These are phyloP conservation scores for Goffeauzyma gilvescens DNA, from an alignment of 768 basidiomycete genomes.

Conservation along the genomic window DNA sequence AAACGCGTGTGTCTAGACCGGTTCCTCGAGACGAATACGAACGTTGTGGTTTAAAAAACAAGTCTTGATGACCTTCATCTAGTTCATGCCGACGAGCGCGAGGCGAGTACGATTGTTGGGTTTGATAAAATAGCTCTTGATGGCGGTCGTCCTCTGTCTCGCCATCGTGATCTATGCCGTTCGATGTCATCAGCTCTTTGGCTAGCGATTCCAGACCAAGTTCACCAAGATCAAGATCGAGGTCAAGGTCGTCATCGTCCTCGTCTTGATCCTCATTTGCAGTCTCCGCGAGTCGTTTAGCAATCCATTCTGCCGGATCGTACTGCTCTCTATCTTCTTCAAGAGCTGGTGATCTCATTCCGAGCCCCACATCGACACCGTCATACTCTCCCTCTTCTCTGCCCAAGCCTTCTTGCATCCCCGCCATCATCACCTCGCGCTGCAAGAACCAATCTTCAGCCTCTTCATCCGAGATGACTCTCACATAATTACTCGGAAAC, in stretches of 20 bases:
- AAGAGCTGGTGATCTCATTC: neutral
- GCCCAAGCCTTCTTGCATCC: neutral
- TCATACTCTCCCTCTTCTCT: slow-evolving; percentile 6
- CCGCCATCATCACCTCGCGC: slow-evolving; percentile 39
- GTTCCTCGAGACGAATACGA: no score
- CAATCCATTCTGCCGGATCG: no score
- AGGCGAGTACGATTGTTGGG: no score
- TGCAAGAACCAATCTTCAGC: slow-evolving; percentile 45
- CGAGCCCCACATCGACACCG: neutral
- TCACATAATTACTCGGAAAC: slow-evolving; percentile 91
- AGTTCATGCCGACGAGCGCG: no score
- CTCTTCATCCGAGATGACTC: slow-evolving; percentile 50
- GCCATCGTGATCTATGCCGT: no score
- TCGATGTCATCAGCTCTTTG: slow-evolving; percentile 1
- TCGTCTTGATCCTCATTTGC: no score
- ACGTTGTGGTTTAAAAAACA: no score
- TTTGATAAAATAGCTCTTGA: no score
- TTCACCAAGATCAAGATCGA: slow-evolving; percentile 7
- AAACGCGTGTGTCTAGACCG: no score
- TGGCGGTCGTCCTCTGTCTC: no score
- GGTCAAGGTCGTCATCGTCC: neutral
- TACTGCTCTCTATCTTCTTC: neutral
- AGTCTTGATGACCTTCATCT: no score
- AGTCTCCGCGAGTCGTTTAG: no score
- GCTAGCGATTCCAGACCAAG: slow-evolving; percentile 10